phyloP scores from a whole-genome alignment of 164 flowering plant genomes.

The Magnolia kwangsiensis region DNA sequence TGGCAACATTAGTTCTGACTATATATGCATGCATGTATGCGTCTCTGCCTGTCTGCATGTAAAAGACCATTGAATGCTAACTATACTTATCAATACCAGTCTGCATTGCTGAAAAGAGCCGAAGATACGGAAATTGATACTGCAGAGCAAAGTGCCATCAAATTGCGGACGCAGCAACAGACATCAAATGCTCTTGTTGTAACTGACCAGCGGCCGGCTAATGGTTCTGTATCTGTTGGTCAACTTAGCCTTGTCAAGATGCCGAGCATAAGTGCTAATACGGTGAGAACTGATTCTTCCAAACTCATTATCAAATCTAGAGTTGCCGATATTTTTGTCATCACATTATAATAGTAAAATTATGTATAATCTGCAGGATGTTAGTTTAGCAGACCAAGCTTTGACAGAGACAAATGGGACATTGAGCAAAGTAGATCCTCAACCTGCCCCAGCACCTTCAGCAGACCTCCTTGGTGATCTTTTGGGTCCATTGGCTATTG shows the following conservation, averaged over 20 bases:
- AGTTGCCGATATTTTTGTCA: not conserved
- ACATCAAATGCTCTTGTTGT: conserved; percentile 84
- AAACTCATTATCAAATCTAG: not conserved
- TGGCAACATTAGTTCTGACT: no score
- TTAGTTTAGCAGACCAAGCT: conserved; percentile 29
- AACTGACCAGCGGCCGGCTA: conserved; percentile 64
- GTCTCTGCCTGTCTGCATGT: no score
- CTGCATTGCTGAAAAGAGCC: conserved; percentile 83
- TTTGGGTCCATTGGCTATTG: conserved; percentile 85
- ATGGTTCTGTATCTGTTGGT: conserved; percentile 58
- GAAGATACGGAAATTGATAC: conserved; percentile 91
- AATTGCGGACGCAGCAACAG: conserved; percentile 84
- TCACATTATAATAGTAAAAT: not conserved
- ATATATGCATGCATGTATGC: not conserved
- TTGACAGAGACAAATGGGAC: conserved; percentile 60
- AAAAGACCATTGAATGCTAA: not conserved
- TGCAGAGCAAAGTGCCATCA: conserved; percentile 98
- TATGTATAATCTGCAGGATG: conserved; percentile 40
- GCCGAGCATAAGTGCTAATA: conserved; percentile 48
- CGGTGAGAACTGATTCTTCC: conserved; percentile 38
- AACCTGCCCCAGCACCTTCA: conserved; percentile 45
- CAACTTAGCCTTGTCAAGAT: conserved; percentile 72
- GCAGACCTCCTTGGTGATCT: conserved; percentile 92
- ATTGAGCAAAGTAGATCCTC: conserved; percentile 54
- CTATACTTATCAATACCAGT: conserved; percentile 33